Evolutionary conservation across 2,329 filamentous ascomycete genomes (phyloP), one percentile per base, ranked within the genome.

Genomic region (Trichoderma breve): DNA sequence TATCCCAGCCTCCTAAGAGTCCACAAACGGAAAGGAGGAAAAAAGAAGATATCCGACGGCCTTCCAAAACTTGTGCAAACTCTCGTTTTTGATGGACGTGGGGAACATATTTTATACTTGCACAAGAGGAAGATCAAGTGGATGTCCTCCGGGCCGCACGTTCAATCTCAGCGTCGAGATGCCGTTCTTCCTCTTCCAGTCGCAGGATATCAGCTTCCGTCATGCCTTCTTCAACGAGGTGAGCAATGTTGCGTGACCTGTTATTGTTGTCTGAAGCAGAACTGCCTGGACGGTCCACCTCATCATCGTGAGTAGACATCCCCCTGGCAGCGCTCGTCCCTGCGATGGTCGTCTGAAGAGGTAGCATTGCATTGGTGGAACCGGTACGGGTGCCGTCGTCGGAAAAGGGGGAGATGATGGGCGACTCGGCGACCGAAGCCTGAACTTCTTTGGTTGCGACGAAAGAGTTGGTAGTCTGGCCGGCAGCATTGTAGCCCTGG

Each of bases 191-290:
- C 73, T 89, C 87, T 75, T 88, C 87, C 55, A 90, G 74, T 74
- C 85, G 78, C 66, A 84, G 81, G 62, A 89, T 87, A 76, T 90
- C 86, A 0, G 86, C 87, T 9, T 82, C 81, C 62, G 87, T 89
- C 87, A 90, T 90, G 64, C 86, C 86, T n/a, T 89, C 87, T 76
- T 90, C 87, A 5, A 89, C 85, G 39, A 90, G 78, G 73, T 88
- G 86, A 21, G 84, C 84, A 60, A 87, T 85, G 32, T 80, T 80
- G 24, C 79, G 76, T 8, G 80, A 76, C 60, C 81, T 78, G 39
- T 58, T 68, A 65, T 82, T 78, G 21, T 26, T 70, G 67, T 78
- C 80, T 71, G 78, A 78, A 2, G 78, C 78, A 26, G 78, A 78
- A 21, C 79, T 78, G 58, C 74, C 61, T 21, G 39, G 21, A 28